These are phyloP conservation scores for Pulicaria dysenterica DNA, from an alignment of 129 eudicot genomes.

Conservation along the genomic window DNA sequence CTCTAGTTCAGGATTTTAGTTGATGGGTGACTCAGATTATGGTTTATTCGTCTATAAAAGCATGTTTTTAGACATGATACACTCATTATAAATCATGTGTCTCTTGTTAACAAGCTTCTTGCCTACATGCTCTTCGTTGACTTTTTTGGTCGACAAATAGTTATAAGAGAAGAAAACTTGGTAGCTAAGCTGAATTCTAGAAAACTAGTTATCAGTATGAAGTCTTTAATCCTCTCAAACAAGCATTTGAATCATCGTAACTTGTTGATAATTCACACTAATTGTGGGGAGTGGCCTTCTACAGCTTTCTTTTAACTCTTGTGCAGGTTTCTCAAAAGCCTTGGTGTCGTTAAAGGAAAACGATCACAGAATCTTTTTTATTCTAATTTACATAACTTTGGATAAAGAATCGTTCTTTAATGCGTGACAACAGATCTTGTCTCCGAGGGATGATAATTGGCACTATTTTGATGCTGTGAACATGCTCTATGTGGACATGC, in stretches of 20 bases:
- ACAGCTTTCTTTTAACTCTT: constrained; percentile 5
- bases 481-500: not conserved
- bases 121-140: not conserved
- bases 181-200: constrained; percentile 3
- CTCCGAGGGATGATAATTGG: not conserved
- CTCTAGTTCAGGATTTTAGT: no score
- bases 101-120: no score
- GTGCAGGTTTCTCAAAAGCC: constrained; percentile 11
- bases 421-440: constrained; percentile 1
- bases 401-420: not conserved
- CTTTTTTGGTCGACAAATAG: not conserved
- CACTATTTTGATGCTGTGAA: not conserved
- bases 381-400: not conserved
- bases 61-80: not conserved
- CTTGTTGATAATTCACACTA: not conserved
- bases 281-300: not conserved
- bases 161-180: not conserved
- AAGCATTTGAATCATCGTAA: no score
- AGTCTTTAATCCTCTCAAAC: no score
- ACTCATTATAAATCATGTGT: not conserved
- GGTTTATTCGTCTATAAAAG: not conserved
- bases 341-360: not conserved
- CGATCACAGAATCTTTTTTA: not conserved
- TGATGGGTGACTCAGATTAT: not conserved
- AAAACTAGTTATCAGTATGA: not conserved